Conservation (phyloP, 108 stramenopile genomes). For the Nannochloropsis salina region DNA sequence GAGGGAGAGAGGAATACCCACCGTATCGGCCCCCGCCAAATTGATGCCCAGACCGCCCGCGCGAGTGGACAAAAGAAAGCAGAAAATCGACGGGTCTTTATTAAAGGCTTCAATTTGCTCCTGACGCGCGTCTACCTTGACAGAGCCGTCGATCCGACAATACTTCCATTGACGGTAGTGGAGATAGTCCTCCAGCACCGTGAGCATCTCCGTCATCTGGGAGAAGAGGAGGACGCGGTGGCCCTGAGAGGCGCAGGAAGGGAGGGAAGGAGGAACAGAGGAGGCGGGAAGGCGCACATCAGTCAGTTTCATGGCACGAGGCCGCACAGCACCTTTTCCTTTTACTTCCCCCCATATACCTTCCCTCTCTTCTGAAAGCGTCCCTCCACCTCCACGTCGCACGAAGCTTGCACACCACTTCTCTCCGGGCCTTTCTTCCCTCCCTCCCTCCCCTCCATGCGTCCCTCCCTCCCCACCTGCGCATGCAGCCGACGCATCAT, state of each 20-base stretch:
- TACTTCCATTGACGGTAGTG: conserved; percentile 29
- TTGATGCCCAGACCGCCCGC: conserved; percentile 95
- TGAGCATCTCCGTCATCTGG: conserved; percentile 90
- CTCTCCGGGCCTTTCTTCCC: neutral
- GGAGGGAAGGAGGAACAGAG: neutral
- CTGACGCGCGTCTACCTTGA: conserved; percentile 84
- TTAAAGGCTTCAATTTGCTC: conserved; percentile 87
- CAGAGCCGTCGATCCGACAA: conserved; percentile 73
- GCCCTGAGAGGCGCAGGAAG: neutral
- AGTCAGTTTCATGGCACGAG: too few relatives aligned
- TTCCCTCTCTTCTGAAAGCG: too few relatives aligned
- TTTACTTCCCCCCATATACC: neutral
- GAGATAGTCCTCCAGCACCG: conserved; percentile 88
- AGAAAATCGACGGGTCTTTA: conserved; percentile 71
- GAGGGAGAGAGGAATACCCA: conserved; percentile 24
- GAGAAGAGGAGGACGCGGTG: conserved; percentile 84
- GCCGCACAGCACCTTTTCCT: too few relatives aligned
- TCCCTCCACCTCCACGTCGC: too few relatives aligned
- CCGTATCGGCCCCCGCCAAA: conserved; percentile 87
- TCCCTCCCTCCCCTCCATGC: neutral
- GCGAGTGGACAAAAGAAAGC: conserved; percentile 86
- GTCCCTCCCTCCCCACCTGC: conserved; percentile 69
- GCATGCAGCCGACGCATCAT: conserved; percentile 77
- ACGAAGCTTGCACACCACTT: neutral
- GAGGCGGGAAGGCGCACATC: neutral